Conservation (phyloP, 305 asterid species). For the Fraxinus ornus region DNA sequence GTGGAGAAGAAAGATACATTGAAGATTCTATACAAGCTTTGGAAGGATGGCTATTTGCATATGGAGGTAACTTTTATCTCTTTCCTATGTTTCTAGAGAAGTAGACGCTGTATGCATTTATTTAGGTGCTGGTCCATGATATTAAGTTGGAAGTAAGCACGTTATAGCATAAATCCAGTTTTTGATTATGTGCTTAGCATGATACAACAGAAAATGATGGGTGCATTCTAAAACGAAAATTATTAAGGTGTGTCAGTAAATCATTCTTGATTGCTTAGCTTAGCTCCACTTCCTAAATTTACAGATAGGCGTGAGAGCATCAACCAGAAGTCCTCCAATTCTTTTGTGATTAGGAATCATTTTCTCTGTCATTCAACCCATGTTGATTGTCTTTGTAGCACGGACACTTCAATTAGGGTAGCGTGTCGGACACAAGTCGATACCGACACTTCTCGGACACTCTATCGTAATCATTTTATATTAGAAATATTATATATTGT, state of each 20-base stretch:
- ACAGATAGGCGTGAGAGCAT: not conserved
- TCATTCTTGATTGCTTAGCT: not conserved
- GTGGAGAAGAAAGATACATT: slow-evolving; percentile 72
- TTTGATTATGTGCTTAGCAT: not conserved
- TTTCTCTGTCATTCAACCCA: not conserved
- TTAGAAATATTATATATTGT: no score
- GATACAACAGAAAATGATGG: not conserved
- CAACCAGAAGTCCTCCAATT: not conserved
- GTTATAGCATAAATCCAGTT: not conserved
- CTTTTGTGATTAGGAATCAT: not conserved
- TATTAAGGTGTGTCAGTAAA: not conserved
- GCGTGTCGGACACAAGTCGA: no score
- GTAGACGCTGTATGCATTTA: not conserved
- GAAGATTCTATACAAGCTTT: slow-evolving; percentile 69
- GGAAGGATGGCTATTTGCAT: slow-evolving; percentile 74
- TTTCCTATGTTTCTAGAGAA: slow-evolving; percentile 10
- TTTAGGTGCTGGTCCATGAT: not conserved
- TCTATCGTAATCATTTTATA: no score
- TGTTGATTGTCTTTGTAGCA: not conserved
- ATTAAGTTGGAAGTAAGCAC: not conserved
- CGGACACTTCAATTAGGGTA: no score
- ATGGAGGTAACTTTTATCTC: slow-evolving; percentile 61
- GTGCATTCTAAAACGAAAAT: not conserved
- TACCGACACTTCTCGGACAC: no score
- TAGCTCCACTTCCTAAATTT: not conserved